Evolutionary conservation across 768 basidiomycete species (phyloP), one percentile per base, ranked within the genome.

Genomic region (Hydnomerulius pinastri): DNA sequence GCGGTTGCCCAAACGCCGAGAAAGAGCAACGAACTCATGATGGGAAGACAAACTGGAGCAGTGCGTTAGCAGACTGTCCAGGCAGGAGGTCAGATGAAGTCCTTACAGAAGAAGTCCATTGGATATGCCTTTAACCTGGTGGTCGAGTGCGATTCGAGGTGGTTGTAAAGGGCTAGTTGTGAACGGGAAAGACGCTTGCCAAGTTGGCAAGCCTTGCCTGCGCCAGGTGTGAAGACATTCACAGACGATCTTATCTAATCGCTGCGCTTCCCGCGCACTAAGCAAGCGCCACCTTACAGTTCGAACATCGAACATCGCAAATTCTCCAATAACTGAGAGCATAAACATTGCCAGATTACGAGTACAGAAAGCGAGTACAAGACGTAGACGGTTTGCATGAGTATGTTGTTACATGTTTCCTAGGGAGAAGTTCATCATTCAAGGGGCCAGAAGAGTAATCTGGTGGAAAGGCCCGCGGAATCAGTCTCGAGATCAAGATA

Each of bases 41-140:
- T 75, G 35, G 81, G 81, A 35, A 82, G 59, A 53, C 78, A 82
- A 33, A 82, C 80, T 81, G 55, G 42, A 12, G 54, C 6, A 33
- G 42, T 33, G 33, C 48, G 64, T 59, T 33, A 71, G 65, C 56
- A 46, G 60, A 65, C 60, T 58, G 57, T 30, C 44, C 33, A 24
- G 69, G 37, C 61, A 66, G 50, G 69, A 70, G 40, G 49, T 74
- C 71, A 46, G 20, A 43, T 17, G 30, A n/a, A n/a, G n/a, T 13
- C 13, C 68, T 47, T 43, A 70, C 68, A 62, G 53, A 68, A 62
- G 55, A 45, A 64, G 44, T 63, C 63, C 63, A 64, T 65, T 17
- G 35, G 35, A 20, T 43, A 29, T 12, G 41, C 29, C 18, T 25
- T n/a, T 12, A 33, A 33, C 13, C 13, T 6, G 12, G 33, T 18